Conservation (phyloP, 805 yeast species). For the Wickerhamiella lipophila region DNA sequence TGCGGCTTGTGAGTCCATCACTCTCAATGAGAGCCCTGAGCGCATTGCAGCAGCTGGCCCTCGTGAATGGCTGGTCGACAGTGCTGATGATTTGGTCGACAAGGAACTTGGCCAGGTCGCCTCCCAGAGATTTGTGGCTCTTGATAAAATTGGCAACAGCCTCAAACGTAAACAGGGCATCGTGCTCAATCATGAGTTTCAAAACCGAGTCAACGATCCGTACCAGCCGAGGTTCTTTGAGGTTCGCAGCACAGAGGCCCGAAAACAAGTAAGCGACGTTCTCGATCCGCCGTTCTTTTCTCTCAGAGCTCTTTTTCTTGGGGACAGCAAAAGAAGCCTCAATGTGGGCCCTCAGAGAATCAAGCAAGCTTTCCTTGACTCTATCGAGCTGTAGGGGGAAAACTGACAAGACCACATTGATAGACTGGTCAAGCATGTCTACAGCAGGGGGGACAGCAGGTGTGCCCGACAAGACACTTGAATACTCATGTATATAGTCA, state of each 20-base stretch:
- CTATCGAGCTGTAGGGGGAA: constrained; percentile 62
- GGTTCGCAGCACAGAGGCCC: background rate
- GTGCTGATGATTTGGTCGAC: constrained; percentile 7
- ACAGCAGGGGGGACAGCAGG: constrained; percentile 17
- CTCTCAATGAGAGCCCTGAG: constrained; percentile 3
- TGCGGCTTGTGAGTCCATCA: background rate
- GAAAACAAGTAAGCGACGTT: constrained; percentile 1
- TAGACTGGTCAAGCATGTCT: constrained; percentile 57
- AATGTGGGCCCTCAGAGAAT: constrained; percentile 51
- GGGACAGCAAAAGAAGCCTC: constrained; percentile 29
- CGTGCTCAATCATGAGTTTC: background rate
- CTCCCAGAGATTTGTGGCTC: background rate
- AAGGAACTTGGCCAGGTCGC: constrained; percentile 7
- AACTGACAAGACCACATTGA: constrained; percentile 58
- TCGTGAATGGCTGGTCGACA: constrained; percentile 14
- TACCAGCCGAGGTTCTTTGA: background rate
- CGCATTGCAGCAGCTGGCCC: constrained; percentile 13
- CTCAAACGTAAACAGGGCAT: background rate
- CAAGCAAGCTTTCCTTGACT: constrained; percentile 79
- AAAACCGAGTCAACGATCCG: constrained; percentile 7
- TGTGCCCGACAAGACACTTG: constrained; percentile 29
- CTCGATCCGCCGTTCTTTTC: background rate
- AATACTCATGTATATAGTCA: constrained; percentile 26
- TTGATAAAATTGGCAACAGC: background rate
- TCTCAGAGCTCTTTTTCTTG: constrained; percentile 16